phyloP scores from a whole-genome alignment of 305 asterid genomes.

The Rubia tinctorum region DNA sequence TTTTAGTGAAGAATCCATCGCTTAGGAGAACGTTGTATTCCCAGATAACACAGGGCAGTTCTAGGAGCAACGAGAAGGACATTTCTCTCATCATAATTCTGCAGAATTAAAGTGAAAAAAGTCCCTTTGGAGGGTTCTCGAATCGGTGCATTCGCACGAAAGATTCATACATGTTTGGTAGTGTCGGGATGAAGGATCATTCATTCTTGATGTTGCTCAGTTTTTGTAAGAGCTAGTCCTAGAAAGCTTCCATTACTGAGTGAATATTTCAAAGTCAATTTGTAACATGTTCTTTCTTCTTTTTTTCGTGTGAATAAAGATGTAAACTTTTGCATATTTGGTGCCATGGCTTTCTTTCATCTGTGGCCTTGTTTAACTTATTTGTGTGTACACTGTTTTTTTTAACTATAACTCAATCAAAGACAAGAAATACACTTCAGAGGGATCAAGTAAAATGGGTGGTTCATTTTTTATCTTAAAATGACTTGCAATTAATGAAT shows the following conservation, averaged over 20 bases:
- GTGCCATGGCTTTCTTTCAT: not conserved
- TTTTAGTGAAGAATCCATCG: slow-evolving; percentile 66
- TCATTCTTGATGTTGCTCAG: slow-evolving; percentile 28
- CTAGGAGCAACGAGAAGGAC: slow-evolving; percentile 61
- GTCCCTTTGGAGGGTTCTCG: slow-evolving; percentile 22
- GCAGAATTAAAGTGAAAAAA: slow-evolving; percentile 52
- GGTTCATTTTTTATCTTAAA: too few relatives aligned
- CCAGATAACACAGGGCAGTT: slow-evolving; percentile 43
- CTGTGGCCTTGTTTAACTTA: not conserved
- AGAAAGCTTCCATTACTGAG: slow-evolving; percentile 37
- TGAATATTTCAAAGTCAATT: slow-evolving; percentile 35
- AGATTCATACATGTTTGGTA: slow-evolving; percentile 62
- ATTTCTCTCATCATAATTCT: slow-evolving; percentile 62
- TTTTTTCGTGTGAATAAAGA: slow-evolving; percentile 11
- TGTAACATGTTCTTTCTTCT: slow-evolving; percentile 15
- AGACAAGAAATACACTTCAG: too few relatives aligned
- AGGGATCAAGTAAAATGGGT: too few relatives aligned
- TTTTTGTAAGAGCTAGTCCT: slow-evolving; percentile 54
- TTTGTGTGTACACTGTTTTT: too few relatives aligned
- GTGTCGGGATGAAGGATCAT: slow-evolving; percentile 17
- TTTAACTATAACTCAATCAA: too few relatives aligned
- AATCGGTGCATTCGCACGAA: slow-evolving; percentile 38
- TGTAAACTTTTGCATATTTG: not conserved
- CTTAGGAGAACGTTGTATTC: slow-evolving; percentile 58
- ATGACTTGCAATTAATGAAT: too few relatives aligned